phyloP scores from a whole-genome alignment of 1,284 basidiomycete genomes.

The Vanrija sp. region DNA sequence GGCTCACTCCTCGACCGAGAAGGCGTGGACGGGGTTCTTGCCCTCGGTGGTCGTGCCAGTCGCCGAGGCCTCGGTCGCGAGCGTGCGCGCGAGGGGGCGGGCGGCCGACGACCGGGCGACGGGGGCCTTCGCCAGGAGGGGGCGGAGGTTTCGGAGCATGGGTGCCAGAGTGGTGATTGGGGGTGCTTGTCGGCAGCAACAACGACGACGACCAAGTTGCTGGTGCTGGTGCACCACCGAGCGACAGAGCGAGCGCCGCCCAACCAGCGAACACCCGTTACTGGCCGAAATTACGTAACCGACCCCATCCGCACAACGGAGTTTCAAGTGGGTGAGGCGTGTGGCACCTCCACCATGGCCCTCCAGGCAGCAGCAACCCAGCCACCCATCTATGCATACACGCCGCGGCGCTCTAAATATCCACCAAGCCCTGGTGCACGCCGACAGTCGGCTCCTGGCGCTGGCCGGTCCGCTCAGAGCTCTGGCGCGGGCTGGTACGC shows the following conservation, averaged over 20 bases:
- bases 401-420: conserved; percentile 22
- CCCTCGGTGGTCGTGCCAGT: conserved; percentile 61
- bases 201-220: too few relatives aligned
- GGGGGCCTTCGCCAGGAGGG: conserved; percentile 31
- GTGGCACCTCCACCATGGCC: too few relatives aligned
- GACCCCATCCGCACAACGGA: too few relatives aligned
- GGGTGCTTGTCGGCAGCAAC: background rate
- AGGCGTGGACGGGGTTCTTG: conserved; percentile 30
- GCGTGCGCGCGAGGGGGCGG: conserved; percentile 11
- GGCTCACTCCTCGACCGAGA: conserved; percentile 48
- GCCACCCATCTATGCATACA: conserved; percentile 3
- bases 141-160: conserved; percentile 43
- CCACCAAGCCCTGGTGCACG: conserved; percentile 36
- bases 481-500: conserved; percentile 18
- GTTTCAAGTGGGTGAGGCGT: too few relatives aligned
- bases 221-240: too few relatives aligned
- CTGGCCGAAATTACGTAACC: too few relatives aligned
- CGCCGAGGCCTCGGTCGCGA: conserved; percentile 2
- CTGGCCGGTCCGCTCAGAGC: conserved; percentile 2
- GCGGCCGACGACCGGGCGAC: conserved; percentile 14
- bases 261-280: too few relatives aligned
- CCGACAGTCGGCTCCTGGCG: conserved; percentile 19
- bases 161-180: conserved; percentile 11
- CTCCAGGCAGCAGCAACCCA: too few relatives aligned
- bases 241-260: too few relatives aligned